Conservation (phyloP, 768 basidiomycete genomes). For the Dioszegia aurantiaca region DNA sequence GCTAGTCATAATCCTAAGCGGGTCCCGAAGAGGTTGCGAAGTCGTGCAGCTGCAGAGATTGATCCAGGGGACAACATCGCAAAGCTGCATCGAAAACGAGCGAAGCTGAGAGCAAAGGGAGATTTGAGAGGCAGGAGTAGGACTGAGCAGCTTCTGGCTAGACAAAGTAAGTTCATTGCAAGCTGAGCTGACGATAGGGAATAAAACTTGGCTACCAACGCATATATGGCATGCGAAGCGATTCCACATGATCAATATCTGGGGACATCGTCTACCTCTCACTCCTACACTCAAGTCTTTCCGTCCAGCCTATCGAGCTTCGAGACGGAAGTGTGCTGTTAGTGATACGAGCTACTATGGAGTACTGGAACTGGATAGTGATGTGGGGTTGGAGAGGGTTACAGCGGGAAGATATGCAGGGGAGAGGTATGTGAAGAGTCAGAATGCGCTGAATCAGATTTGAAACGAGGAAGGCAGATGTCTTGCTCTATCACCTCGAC, state of each 20-base stretch:
- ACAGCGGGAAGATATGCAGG: slow-evolving; percentile 50
- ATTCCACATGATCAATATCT: slow-evolving; percentile 88
- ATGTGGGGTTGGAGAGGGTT: slow-evolving; percentile 60
- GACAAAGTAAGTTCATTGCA: slow-evolving; percentile 63
- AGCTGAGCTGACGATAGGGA: slow-evolving; percentile 57
- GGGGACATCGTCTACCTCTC: slow-evolving; percentile 86
- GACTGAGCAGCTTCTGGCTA: slow-evolving; percentile 63
- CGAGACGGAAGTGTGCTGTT: slow-evolving; percentile 75
- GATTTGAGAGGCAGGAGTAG: slow-evolving; percentile 59
- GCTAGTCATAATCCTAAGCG: slow-evolving; percentile 92
- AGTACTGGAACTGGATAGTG: slow-evolving; percentile 70
- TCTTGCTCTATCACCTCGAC: slow-evolving; percentile 63
- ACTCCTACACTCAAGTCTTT: slow-evolving; percentile 89
- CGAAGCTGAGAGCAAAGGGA: slow-evolving; percentile 63
- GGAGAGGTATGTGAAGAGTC: slow-evolving; percentile 28
- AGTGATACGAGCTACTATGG: slow-evolving; percentile 87
- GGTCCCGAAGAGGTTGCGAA: slow-evolving; percentile 77
- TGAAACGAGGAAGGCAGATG: slow-evolving; percentile 67
- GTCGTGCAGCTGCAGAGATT: slow-evolving; percentile 75
- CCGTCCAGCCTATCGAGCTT: slow-evolving; percentile 84
- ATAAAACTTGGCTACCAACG: slow-evolving; percentile 91
- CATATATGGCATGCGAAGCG: slow-evolving; percentile 97
- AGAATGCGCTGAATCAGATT: slow-evolving; percentile 53
- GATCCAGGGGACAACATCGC: slow-evolving; percentile 55
- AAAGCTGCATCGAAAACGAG: slow-evolving; percentile 55